Conservation (phyloP, 75 land plant species). For the Picea glauca region DNA sequence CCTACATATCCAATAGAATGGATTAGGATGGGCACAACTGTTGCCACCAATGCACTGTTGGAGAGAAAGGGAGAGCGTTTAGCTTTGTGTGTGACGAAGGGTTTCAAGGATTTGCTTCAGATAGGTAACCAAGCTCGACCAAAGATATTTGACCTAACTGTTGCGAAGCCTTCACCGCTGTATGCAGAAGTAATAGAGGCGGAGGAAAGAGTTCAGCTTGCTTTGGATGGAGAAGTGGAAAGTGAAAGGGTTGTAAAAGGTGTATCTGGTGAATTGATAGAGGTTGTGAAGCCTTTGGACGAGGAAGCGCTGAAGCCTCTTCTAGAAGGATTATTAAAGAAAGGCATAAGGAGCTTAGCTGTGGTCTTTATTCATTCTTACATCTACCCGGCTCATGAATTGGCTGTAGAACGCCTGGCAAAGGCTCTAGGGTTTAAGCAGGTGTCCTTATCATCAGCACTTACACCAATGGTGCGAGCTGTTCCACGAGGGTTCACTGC, state of each 20-base stretch:
- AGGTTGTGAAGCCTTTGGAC: constrained; percentile 68
- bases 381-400: constrained; percentile 85
- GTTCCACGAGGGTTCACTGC: constrained; percentile 97
- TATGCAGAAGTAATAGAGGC: constrained; percentile 95
- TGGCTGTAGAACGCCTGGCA: constrained; percentile 65
- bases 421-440: constrained; percentile 79
- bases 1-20: constrained; percentile 93
- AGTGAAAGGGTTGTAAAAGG: constrained; percentile 38
- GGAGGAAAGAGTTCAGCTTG: constrained; percentile 89
- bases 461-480: constrained; percentile 97
- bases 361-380: constrained; percentile 95
- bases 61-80: constrained; percentile 94
- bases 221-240: constrained; percentile 22
- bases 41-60: constrained; percentile 95
- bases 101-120: constrained; percentile 79
- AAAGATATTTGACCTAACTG: constrained; percentile 90
- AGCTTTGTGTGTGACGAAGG: constrained; percentile 85
- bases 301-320: constrained; percentile 52
- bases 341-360: constrained; percentile 83
- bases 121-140: constrained; percentile 99
- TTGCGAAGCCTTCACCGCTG: constrained; percentile 74
- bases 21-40: constrained; percentile 99
- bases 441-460: constrained; percentile 86
- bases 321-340: constrained; percentile 58
- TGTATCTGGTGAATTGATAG: constrained; percentile 84